Base-by-base conservation (phyloP, 371 early-diverging fungal genomes). In the Mortierella sp. region DNA sequence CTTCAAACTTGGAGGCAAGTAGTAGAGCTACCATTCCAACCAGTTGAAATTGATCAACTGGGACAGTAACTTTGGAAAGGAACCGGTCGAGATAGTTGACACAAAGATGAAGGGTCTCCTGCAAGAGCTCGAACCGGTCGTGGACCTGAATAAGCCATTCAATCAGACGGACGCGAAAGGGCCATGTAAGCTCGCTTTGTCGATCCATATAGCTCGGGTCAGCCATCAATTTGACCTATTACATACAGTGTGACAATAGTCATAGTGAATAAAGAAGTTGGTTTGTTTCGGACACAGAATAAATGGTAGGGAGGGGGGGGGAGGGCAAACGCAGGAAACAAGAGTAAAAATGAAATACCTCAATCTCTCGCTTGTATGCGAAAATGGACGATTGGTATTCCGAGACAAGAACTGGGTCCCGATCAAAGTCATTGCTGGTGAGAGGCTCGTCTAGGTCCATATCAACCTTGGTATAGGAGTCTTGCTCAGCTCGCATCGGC, bases 1-100 rank as follows among this genome's bases (percentile, higher is more conserved):
- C 98, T 81, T 97, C 96, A 81, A 92, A 96, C 80, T 98, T 98
- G 71, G 91, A 85, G 1, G 98, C 95, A 29, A 97, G 86, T 45
- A 97, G 86, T 62, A 96, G 77, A 5, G 93, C 91, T 1, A 93
- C 88, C 28, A 94, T 85, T 0, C 97, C 98, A 18, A 95, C 95
- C 12, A 97, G 88, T 76, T 97, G 97, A 25, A 97, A 88, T 77
- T 95, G 95, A 63, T 83, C 81, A 43, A 91, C 66, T 3, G 92
- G 89, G 30, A 95, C 91, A 43, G 86, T 82, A 29, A 92, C 88
- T 63, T 79, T 77, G 47, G 93, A 90, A 45, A 98, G 85, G 82
- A 97, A 96, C 46, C 97, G 86, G 73, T 98, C 98, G 43, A 97
- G 86, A 37, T 96, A 83, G 84, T 95, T 94, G 72, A 96, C 88